Percentiles rank a stretch among this genome's conserved stretches.
Conservation (phyloP, 495 filamentous ascomycete species). For the Penicillium malachiteum region DNA sequence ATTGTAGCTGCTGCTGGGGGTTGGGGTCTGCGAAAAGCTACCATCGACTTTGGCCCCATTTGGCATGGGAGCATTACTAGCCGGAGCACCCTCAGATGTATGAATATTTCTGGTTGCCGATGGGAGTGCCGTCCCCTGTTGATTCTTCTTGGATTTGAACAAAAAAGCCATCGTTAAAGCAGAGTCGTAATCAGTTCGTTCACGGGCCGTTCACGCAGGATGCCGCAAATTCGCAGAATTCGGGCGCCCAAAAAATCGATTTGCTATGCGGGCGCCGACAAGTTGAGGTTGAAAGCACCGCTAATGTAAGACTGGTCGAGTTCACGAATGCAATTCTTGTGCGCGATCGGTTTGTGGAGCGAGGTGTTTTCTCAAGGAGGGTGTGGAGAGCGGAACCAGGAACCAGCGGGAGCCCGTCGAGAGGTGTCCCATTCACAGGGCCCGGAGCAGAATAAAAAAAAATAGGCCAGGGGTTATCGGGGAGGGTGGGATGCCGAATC, state of each 20-base stretch:
- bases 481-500: neutral
- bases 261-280: constrained; percentile 15
- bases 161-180: constrained; percentile 59
- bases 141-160: constrained; percentile 62
- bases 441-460: constrained; percentile 16
- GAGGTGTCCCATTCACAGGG: constrained; percentile 23
- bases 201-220: constrained; percentile 17
- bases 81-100: constrained; percentile 44
- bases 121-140: constrained; percentile 48
- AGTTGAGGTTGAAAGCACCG: neutral
- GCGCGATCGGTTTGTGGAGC: neutral
- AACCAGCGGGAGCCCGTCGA: constrained; percentile 25
- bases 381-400: constrained; percentile 31
- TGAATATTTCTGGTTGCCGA: constrained; percentile 53
- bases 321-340: too few relatives aligned
- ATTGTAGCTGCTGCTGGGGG: constrained; percentile 63
- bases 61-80: constrained; percentile 22
- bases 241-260: constrained; percentile 12
- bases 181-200: constrained; percentile 42
- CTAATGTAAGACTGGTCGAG: too few relatives aligned
- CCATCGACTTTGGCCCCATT: constrained; percentile 46
- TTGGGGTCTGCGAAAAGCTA: constrained; percentile 49
- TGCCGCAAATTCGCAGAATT: neutral
- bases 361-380: constrained; percentile 20
- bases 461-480: constrained; percentile 14